A percentile compares a stretch with the other conserved stretches of the same genome.
Conservation (phyloP, 2,329 filamentous ascomycete genomes). For the Graphium sp. region DNA sequence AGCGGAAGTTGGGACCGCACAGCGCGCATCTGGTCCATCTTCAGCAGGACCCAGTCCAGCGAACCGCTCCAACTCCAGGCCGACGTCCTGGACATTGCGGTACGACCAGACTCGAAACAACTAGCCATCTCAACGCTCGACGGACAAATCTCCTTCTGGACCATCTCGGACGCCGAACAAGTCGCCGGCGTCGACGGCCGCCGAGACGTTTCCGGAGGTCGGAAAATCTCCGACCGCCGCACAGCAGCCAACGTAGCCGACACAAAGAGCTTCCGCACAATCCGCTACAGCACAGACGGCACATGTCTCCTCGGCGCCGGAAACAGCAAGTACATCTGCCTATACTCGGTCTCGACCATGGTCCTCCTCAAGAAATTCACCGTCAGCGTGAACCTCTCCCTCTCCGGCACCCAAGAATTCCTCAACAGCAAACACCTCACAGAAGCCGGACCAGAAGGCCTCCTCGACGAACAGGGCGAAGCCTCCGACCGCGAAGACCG, state of each 20-base stretch:
- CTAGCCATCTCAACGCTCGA: conserved; percentile 85
- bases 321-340: conserved; percentile 95
- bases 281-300: conserved; percentile 85
- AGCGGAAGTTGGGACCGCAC: conserved; percentile 96
- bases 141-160: conserved; percentile 92
- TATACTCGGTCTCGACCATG: conserved; percentile 89
- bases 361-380: conserved; percentile 90
- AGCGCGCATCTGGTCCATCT: conserved; percentile 91
- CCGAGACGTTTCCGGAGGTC: conserved; percentile 82
- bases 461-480: conserved; percentile 73
- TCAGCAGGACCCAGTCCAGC: conserved; percentile 82
- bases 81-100: conserved; percentile 72
- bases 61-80: conserved; percentile 86
- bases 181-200: conserved; percentile 75
- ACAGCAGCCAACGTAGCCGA: conserved; percentile 83
- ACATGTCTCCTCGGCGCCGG: conserved; percentile 79
- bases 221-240: conserved; percentile 71
- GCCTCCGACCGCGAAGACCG: conserved; percentile 79
- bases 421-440: conserved; percentile 85
- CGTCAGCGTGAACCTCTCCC: conserved; percentile 85
- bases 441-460: conserved; percentile 67
- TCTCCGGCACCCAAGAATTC: conserved; percentile 93
- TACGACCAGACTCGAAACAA: conserved; percentile 81
- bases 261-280: conserved; percentile 77
- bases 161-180: conserved; percentile 73